phyloP scores from a whole-genome alignment of 2,329 filamentous ascomycete species.

The Gnomoniopsis sp. region DNA sequence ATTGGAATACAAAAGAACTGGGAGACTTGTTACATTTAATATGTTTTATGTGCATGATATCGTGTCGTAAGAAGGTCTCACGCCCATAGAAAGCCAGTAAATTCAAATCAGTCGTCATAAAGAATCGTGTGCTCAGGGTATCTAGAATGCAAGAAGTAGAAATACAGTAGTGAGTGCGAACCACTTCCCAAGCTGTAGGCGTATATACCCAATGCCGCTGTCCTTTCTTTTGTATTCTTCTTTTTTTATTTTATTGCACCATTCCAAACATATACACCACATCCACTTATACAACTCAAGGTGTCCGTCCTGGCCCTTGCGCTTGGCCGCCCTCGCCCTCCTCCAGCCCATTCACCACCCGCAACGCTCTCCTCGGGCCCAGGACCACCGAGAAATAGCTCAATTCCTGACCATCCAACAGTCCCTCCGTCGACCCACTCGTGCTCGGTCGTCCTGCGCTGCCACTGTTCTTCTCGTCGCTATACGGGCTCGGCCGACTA shows the following conservation, averaged over 20 bases:
- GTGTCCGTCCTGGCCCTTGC: neutral
- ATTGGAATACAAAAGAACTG: no score
- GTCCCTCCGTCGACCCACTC: constrained; percentile 32
- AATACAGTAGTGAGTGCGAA: neutral
- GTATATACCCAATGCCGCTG: neutral
- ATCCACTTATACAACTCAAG: neutral
- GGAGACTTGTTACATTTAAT: no score
- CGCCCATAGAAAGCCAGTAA: no score
- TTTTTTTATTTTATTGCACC: no score
- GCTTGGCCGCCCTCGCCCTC: constrained; percentile 17
- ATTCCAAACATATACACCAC: neutral
- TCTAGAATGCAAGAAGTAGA: neutral
- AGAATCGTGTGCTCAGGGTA: neutral
- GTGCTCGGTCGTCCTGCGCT: constrained; percentile 31
- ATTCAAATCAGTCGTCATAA: neutral
- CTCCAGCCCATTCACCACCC: constrained; percentile 54
- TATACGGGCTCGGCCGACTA: constrained; percentile 9
- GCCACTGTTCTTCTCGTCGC: constrained; percentile 23
- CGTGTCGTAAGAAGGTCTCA: no score
- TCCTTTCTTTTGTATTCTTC: no score
- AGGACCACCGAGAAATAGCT: constrained; percentile 63
- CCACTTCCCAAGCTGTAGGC: neutral
- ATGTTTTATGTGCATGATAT: no score
- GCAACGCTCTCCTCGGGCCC: constrained; percentile 61
- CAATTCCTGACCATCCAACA: constrained; percentile 48